Evolutionary conservation across 1,139 yeast species (phyloP).

Genomic region (Diutina rugosa): DNA sequence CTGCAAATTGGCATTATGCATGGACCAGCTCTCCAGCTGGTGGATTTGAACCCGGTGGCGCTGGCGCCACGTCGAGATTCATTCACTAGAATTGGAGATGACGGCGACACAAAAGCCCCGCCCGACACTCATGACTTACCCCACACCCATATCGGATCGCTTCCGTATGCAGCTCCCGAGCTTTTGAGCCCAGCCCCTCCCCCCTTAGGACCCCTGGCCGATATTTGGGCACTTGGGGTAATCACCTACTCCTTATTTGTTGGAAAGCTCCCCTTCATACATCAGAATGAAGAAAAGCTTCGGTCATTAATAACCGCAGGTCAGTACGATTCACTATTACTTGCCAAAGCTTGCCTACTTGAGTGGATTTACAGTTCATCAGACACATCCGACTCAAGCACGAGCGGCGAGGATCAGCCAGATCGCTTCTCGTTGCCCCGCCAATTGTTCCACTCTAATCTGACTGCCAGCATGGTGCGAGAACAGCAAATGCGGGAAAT

Average conservation of each 20-base stretch:
- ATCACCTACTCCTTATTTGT: conserved; percentile 58
- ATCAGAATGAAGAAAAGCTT: conserved; percentile 67
- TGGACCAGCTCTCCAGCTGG: conserved; percentile 25
- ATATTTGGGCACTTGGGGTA: conserved; percentile 88
- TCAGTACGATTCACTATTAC: conserved; percentile 35
- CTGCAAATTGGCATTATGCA: conserved; percentile 7
- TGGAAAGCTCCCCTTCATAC: conserved; percentile 74
- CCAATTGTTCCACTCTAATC: conserved; percentile 6
- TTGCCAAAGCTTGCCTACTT: conserved; percentile 15
- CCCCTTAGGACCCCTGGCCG: conserved; percentile 62
- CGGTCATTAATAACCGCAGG: conserved; percentile 64
- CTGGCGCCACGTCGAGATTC: background rate
- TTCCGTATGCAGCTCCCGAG: conserved; percentile 91
- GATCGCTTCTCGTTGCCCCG: background rate
- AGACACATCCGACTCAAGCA: conserved; percentile 5
- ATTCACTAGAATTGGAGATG: background rate
- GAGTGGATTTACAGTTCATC: conserved; percentile 13
- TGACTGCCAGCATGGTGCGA: conserved; percentile 14
- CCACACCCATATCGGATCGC: conserved; percentile 68
- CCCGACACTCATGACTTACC: conserved; percentile 24
- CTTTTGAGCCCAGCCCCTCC: conserved; percentile 54
- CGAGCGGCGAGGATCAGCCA: background rate
- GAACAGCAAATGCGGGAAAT: conserved; percentile 7
- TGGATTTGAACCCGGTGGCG: conserved; percentile 17
- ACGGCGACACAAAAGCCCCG: background rate